Percentiles rank a stretch among this genome's conserved stretches.
Conservation (phyloP, 1,284 basidiomycete species). For the Rhodotorula glutinis region DNA sequence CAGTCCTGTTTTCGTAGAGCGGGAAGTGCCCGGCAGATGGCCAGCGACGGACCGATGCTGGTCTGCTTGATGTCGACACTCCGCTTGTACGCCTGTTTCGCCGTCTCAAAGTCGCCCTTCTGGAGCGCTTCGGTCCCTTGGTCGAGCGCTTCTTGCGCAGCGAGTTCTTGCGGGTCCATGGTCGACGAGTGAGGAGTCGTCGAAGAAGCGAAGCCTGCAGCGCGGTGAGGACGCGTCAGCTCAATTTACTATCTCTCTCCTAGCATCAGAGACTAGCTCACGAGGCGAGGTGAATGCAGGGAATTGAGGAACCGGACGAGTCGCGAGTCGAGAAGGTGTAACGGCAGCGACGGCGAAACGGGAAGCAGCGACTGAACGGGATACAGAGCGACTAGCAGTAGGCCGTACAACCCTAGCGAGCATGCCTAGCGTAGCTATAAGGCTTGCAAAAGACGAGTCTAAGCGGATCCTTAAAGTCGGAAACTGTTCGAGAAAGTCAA, state of each 20-base stretch:
- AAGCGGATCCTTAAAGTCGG: no score
- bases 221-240: not conserved
- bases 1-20: no score
- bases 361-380: not conserved
- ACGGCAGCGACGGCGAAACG: not conserved
- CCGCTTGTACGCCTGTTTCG: slow-evolving; percentile 18
- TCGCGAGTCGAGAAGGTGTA: no score
- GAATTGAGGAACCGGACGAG: no score
- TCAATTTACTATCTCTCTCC: not conserved
- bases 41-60: slow-evolving; percentile 33
- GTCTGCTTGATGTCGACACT: slow-evolving; percentile 31
- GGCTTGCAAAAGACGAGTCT: no score
- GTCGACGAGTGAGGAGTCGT: slow-evolving; percentile 23
- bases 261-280: no score
- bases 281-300: not conserved
- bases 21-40: not conserved
- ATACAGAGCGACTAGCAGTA: not conserved
- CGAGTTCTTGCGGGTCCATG: slow-evolving; percentile 29
- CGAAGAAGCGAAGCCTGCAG: slow-evolving; percentile 22
- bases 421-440: no score
- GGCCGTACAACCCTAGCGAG: no score
- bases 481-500: no score
- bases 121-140: slow-evolving; percentile 29
- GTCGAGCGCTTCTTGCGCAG: slow-evolving; percentile 34
- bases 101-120: slow-evolving; percentile 27